Base-by-base conservation (phyloP, 805 yeast species). In the Saccharomyces paradoxus region DNA sequence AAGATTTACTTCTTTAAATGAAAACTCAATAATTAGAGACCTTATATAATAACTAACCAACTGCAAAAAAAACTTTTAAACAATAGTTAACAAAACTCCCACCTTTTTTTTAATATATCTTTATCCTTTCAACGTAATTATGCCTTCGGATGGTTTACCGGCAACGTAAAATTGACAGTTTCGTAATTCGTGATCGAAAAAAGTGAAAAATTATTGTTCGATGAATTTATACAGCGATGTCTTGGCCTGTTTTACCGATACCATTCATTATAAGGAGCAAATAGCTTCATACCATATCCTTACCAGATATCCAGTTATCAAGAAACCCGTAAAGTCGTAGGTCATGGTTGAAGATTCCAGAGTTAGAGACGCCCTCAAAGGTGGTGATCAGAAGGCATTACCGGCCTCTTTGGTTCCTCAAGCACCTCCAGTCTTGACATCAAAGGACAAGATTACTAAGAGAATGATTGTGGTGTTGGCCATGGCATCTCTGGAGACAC, bases 401-500 rank as follows among this genome's bases (percentile, higher is more conserved):
- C 82, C 84, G 28, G 96, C 96, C 1, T 83, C 90, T 3, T 74
- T 90, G 51, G 91, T 90, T 26, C 98, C 98, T 12, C 83, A 83
- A 48, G 91, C 89, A 58, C 98, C 99, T 37, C 74, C 82, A 27
- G 82, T 89, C 7, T 77, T 91, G 53, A 82, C 81, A 46, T 88
- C 97, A 0, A 86, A 81, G 60, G 98, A 92, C 74, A 92, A 92
- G 67, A 78, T 76, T 57, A 85, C 97, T 10, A 84, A 89, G 71
- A 80, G 99, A 66, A 77, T 94, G 63, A 83, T 94, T 55, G 99
- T 94, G 22, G 99, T 94, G n/a, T 78, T 94, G 48, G 83, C 97
- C 14, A 96, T 90, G 66, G 99, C 99, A 14, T 91, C 97, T 63
- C 76, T 94, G 55, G 99, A 94, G 67, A 91, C 98, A 6, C 95